A percentile compares a stretch with the other conserved stretches of the same genome.
Evolutionary conservation across 768 basidiomycete species (phyloP).

Genomic region (Phlegmacium glaucopus): DNA sequence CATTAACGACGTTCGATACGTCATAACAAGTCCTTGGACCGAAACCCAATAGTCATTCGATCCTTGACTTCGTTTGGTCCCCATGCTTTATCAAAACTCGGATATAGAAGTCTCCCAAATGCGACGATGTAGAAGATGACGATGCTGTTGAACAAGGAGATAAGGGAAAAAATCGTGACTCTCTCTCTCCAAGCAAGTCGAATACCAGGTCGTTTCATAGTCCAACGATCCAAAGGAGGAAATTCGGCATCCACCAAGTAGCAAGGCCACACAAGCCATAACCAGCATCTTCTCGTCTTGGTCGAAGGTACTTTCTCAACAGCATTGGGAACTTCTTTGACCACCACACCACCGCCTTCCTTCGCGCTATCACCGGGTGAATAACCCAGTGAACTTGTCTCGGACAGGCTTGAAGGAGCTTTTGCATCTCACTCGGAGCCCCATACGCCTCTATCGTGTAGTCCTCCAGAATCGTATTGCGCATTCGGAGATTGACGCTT

Average conservation of each 20-base stretch:
- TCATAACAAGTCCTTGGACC: slow-evolving; percentile 82
- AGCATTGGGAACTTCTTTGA: slow-evolving; percentile 63
- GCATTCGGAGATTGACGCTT: slow-evolving; percentile 47
- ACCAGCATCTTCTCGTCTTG: slow-evolving; percentile 71
- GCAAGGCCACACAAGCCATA: slow-evolving; percentile 73
- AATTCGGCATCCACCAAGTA: slow-evolving; percentile 79
- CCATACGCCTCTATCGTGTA: slow-evolving; percentile 51
- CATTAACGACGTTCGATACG: slow-evolving; percentile 74
- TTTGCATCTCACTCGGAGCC: slow-evolving; percentile 66
- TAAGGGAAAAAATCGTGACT: slow-evolving; percentile 81
- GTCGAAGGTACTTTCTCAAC: slow-evolving; percentile 85
- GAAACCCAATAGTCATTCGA: slow-evolving; percentile 80
- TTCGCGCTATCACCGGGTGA: slow-evolving; percentile 27
- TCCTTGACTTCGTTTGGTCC: slow-evolving; percentile 58
- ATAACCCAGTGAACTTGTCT: slow-evolving; percentile 1
- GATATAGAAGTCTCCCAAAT: slow-evolving; percentile 85
- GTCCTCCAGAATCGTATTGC: slow-evolving; percentile 51
- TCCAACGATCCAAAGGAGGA: slow-evolving; percentile 63
- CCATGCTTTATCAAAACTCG: slow-evolving; percentile 87
- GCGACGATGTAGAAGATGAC: slow-evolving; percentile 89
- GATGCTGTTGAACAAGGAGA: slow-evolving; percentile 68
- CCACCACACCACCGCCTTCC: slow-evolving; percentile 50
- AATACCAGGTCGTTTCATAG: slow-evolving; percentile 92
- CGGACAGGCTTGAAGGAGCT: slow-evolving; percentile 9
- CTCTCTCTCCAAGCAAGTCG: slow-evolving; percentile 95